Evolutionary conservation across 2,329 filamentous ascomycete species (phyloP).

Genomic region (Nemania sp.): DNA sequence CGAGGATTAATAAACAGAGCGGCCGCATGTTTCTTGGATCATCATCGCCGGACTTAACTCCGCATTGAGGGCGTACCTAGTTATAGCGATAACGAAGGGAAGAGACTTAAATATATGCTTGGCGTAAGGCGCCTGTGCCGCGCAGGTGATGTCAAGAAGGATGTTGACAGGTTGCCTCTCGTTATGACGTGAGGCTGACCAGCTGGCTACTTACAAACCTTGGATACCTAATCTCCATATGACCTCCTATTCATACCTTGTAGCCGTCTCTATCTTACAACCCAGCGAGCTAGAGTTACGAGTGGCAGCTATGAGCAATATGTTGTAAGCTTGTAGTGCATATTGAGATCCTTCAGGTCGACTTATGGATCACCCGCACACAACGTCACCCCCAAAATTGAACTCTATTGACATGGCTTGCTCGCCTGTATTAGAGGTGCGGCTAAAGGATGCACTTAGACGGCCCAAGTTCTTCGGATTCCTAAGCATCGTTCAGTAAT

Average conservation of each 20-base stretch:
- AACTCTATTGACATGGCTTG: too few species aligned
- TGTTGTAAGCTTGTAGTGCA: neutral
- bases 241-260: neutral
- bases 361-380: neutral
- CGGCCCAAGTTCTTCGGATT: neutral
- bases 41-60: neutral
- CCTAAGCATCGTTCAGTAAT: neutral
- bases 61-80: neutral
- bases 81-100: neutral
- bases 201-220: neutral
- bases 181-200: neutral
- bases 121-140: neutral
- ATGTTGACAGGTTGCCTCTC: constrained; percentile 7
- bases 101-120: neutral
- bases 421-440: neutral
- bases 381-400: neutral
- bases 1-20: neutral
- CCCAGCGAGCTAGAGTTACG: neutral
- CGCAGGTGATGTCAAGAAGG: constrained; percentile 8
- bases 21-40: neutral
- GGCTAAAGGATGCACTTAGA: neutral
- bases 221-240: neutral
- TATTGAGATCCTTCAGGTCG: neutral
- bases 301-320: neutral
- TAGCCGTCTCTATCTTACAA: neutral